Conservation (phyloP, 2,329 filamentous ascomycete genomes). For the Fusarium sambucinum region DNA sequence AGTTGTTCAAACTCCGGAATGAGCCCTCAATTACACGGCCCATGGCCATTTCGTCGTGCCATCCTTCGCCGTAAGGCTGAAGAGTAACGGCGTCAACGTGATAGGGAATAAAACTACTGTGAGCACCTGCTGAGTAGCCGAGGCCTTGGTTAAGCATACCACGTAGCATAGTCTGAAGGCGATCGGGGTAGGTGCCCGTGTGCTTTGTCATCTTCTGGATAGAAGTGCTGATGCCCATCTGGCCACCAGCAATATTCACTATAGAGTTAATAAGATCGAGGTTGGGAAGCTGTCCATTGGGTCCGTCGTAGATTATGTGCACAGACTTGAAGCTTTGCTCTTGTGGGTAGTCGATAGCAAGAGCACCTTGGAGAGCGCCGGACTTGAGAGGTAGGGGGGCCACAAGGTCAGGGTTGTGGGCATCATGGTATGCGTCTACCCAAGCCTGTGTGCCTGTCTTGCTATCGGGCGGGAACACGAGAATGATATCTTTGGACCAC, state of each 20-base stretch:
- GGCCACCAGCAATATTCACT: slow-evolving; percentile 85
- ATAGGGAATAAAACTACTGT: slow-evolving; percentile 97
- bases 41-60: slow-evolving; percentile 98
- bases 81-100: slow-evolving; percentile 96
- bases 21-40: slow-evolving; percentile 90
- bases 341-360: slow-evolving; percentile 93
- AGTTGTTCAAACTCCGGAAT: slow-evolving; percentile 93
- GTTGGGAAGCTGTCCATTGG: slow-evolving; percentile 95
- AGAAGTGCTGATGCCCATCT: slow-evolving; percentile 88
- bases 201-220: slow-evolving; percentile 93
- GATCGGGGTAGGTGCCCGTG: slow-evolving; percentile 80
- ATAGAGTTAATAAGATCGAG: slow-evolving; percentile 96
- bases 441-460: slow-evolving; percentile 92
- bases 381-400: slow-evolving; percentile 88
- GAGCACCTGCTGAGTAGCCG: slow-evolving; percentile 88
- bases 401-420: slow-evolving; percentile 78
- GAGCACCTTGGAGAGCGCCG: slow-evolving; percentile 89
- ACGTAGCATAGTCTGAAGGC: slow-evolving; percentile 87
- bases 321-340: slow-evolving; percentile 87
- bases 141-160: slow-evolving; percentile 94
- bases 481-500: slow-evolving; percentile 98
- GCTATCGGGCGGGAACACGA: slow-evolving; percentile 89
- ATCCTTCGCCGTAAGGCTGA: slow-evolving; percentile 88
- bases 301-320: slow-evolving; percentile 93
- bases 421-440: slow-evolving; percentile 97